phyloP scores from a whole-genome alignment of 345 rosid species.

The Murraya koenigii region DNA sequence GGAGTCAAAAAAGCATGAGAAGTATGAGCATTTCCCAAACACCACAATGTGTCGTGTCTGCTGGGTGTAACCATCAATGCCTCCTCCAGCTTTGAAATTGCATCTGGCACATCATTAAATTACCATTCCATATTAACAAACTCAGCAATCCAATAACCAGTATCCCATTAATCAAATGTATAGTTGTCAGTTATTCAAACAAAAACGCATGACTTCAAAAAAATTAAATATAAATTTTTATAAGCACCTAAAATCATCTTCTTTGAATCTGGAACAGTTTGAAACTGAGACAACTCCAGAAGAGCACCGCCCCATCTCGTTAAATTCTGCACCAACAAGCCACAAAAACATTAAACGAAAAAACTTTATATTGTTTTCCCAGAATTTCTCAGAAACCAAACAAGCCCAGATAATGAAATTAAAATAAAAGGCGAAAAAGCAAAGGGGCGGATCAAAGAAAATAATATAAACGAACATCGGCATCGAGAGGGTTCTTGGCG shows the following conservation, averaged over 20 bases:
- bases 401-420: background rate
- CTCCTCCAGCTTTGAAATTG: constrained; percentile 84
- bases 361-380: background rate
- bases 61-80: constrained; percentile 60
- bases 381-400: constrained; percentile 10
- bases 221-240: background rate
- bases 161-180: background rate
- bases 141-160: background rate
- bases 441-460: background rate
- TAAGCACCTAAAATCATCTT: constrained; percentile 68
- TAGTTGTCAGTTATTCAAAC: background rate
- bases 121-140: background rate
- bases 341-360: background rate
- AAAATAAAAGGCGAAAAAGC: background rate
- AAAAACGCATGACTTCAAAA: background rate
- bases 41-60: constrained; percentile 80
- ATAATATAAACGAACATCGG: constrained; percentile 47
- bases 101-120: constrained; percentile 41
- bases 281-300: constrained; percentile 89
- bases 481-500: constrained; percentile 66
- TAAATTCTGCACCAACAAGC: constrained; percentile 48
- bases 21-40: constrained; percentile 82
- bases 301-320: constrained; percentile 86
- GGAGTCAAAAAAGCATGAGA: constrained; percentile 70
- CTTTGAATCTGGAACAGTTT: constrained; percentile 56